These are phyloP conservation scores for Eremothecium cymbalariae DNA, from an alignment of 1,139 yeast genomes.

Conservation along the genomic window DNA sequence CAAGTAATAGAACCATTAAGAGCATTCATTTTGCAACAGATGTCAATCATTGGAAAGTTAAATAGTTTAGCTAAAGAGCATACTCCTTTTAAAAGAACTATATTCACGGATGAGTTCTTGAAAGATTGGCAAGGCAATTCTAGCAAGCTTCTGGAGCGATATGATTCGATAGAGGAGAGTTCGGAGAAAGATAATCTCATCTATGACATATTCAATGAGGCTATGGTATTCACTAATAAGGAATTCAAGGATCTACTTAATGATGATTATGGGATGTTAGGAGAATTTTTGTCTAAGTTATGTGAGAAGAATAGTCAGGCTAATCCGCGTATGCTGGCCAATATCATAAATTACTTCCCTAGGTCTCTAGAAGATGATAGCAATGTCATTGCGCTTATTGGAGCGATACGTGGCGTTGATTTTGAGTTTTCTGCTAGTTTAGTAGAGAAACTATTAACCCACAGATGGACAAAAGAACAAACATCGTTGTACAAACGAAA, in stretches of 20 bases:
- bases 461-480: conserved; percentile 10
- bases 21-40: too few species aligned
- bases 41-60: conserved; percentile 8
- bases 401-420: conserved; percentile 4
- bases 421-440: conserved; percentile 10
- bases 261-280: conserved; percentile 4
- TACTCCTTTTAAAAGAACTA: conserved; percentile 4
- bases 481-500: conserved; percentile 10
- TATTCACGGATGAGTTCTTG: conserved; percentile 13
- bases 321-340: conserved; percentile 8
- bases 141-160: conserved; percentile 57
- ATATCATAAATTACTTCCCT: conserved; percentile 11
- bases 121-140: conserved; percentile 15
- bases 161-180: conserved; percentile 40
- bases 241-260: conserved; percentile 2
- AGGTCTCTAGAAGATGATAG: conserved; percentile 7
- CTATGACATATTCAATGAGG: conserved; percentile 8
- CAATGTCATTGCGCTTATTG: conserved; percentile 2
- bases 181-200: conserved; percentile 3
- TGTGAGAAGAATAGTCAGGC: conserved; percentile 4
- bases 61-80: conserved; percentile 12
- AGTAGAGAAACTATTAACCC: conserved; percentile 11
- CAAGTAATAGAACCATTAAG: too few species aligned
- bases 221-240: conserved; percentile 5
- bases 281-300: not conserved